Percentiles rank a stretch among this genome's conserved stretches.
Evolutionary conservation across 2,329 filamentous ascomycete genomes (phyloP).

Genomic region (Pyrenochaeta sp.): DNA sequence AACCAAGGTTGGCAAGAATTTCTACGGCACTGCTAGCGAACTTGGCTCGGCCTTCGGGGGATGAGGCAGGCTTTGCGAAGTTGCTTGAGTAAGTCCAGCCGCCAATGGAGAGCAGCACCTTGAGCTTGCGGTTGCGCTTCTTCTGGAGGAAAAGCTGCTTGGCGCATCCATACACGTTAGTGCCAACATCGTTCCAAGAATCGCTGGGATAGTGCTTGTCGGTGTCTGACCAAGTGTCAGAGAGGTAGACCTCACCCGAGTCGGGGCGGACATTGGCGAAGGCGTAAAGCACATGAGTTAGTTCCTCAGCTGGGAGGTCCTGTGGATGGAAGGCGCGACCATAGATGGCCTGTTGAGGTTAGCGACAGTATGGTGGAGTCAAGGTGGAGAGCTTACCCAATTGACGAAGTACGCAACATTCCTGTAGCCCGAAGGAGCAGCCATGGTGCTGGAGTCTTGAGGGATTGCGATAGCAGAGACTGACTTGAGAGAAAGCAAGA

Average conservation of each 20-base stretch:
- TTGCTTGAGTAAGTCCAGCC: conserved; percentile 50
- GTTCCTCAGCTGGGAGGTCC: conserved; percentile 39
- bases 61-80: conserved; percentile 43
- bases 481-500: conserved; percentile 27
- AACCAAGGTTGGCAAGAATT: conserved; percentile 43
- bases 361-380: conserved; percentile 1
- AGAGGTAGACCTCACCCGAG: conserved; percentile 47
- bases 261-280: conserved; percentile 49
- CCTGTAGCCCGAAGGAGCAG: conserved; percentile 38
- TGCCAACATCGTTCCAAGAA: conserved; percentile 50
- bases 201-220: conserved; percentile 49
- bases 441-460: conserved; percentile 18
- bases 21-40: conserved; percentile 46
- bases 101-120: conserved; percentile 48
- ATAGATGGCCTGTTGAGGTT: conserved; percentile 44
- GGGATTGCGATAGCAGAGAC: conserved; percentile 31
- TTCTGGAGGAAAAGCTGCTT: conserved; percentile 49
- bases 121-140: conserved; percentile 46
- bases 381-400: conserved; percentile 34
- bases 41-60: conserved; percentile 34
- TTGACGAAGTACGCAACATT: conserved; percentile 50
- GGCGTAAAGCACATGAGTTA: conserved; percentile 49
- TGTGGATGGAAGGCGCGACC: conserved; percentile 47
- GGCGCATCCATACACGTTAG: conserved; percentile 47
- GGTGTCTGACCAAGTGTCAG: conserved; percentile 46